Evolutionary conservation across 768 basidiomycete genomes (phyloP), one percentile per base, ranked within the genome.

Genomic region (Auricularia cornea): DNA sequence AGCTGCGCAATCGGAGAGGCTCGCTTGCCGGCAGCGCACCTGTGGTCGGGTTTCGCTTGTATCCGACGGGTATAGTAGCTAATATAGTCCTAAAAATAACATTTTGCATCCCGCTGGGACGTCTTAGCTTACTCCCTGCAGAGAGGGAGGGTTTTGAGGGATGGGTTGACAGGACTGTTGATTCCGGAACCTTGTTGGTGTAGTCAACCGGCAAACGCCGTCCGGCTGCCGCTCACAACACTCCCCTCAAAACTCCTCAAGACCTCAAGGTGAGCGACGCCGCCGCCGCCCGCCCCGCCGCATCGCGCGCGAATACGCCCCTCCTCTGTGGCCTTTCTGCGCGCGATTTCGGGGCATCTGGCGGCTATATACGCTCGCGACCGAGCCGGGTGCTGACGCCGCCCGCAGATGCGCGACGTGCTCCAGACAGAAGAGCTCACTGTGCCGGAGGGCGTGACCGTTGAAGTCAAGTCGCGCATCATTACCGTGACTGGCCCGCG

Each of bases 401-500:
- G 29, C 8, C 20, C 26, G 26, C 54, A 93, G 90, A 94, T 94
- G 92, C 89, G 89, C 79, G 91, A 93, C 85, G 83, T 94, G 73
- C 84, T 91, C 81, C 83, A 91, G 81, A 93, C 89, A 62, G 94
- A 96, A 89, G 92, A 92, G 76, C 87, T 95, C 79, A 84, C 85
- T 51, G 84, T 96, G 70, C 94, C 94, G 64, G 87, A 89, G 72
- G 86, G 84, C 70, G 88, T 99, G 71, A 85, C 88, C 56, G 86
- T 98, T 68, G 75, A 80, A 73, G 84, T 98, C 79, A 97, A 98
- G 82, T 84, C 95, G 68, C 88, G 97, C 66, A 78, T 94, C 70
- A 89, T 99, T 75, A 88, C 85, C 65, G 95, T 99, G 70, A 87
- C 85, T 67, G 97, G 97, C 32, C 92, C 97, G 62, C 86, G 97